Evolutionary conservation across 176 grass and related monocot genomes (phyloP).

Genomic region (Pontederia paniculata): DNA sequence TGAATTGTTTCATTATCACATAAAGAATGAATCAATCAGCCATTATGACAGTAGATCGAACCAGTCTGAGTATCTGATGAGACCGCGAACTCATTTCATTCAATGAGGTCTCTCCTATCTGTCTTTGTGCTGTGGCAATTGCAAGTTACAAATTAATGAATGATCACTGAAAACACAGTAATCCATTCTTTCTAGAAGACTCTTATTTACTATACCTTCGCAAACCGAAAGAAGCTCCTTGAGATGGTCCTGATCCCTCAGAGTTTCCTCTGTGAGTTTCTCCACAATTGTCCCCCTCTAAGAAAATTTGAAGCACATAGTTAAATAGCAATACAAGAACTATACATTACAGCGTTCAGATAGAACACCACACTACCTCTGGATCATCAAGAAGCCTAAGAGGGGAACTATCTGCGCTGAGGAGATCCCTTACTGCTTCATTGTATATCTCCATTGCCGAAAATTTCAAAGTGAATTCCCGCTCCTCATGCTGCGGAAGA

Average conservation of each 20-base stretch:
- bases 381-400: conserved; percentile 85
- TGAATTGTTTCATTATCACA: neutral
- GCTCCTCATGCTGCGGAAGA: conserved; percentile 54
- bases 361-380: conserved; percentile 34
- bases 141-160: conserved; percentile 10
- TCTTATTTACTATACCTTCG: conserved; percentile 37
- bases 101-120: conserved; percentile 70
- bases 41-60: conserved; percentile 12
- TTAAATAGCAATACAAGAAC: neutral
- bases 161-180: neutral
- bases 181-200: neutral
- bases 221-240: conserved; percentile 66
- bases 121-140: conserved; percentile 54
- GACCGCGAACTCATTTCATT: conserved; percentile 87
- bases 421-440: conserved; percentile 75
- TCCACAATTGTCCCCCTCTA: conserved; percentile 90
- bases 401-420: conserved; percentile 38
- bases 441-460: conserved; percentile 97
- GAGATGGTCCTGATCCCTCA: conserved; percentile 64
- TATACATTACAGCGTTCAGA: conserved; percentile 1
- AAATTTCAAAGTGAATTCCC: conserved; percentile 73
- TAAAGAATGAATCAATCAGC: neutral
- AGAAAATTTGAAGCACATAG: neutral
- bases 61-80: conserved; percentile 92
- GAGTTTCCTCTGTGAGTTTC: conserved; percentile 70